Conservation (phyloP, 345 rosid genomes). For the Barbarea vulgaris region DNA sequence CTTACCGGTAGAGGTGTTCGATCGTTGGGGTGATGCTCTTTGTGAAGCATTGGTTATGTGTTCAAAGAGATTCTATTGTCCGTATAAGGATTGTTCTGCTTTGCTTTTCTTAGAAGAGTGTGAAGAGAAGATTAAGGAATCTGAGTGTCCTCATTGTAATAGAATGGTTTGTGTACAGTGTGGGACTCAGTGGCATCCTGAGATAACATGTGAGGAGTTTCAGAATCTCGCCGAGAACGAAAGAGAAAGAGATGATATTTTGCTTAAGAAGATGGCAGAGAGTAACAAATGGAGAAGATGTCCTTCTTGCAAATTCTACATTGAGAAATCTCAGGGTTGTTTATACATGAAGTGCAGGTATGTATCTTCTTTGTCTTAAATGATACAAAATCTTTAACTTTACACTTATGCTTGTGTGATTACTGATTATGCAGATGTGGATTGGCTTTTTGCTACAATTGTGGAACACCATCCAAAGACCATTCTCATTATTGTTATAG, state of each 20-base stretch:
- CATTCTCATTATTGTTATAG: slow-evolving; percentile 8
- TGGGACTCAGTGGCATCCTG: slow-evolving; percentile 58
- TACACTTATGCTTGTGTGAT: neutral
- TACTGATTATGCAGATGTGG: slow-evolving; percentile 44
- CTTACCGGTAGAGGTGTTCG: slow-evolving; percentile 24
- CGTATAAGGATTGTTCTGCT: slow-evolving; percentile 54
- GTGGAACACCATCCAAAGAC: slow-evolving; percentile 33
- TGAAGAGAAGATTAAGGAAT: slow-evolving; percentile 31
- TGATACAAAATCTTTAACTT: too few relatives aligned
- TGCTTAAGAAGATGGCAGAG: slow-evolving; percentile 53
- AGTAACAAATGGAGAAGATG: slow-evolving; percentile 53
- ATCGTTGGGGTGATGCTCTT: slow-evolving; percentile 42
- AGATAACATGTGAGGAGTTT: slow-evolving; percentile 44
- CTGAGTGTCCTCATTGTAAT: slow-evolving; percentile 51
- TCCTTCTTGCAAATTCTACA: slow-evolving; percentile 47
- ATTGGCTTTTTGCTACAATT: slow-evolving; percentile 51
- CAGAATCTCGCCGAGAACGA: slow-evolving; percentile 47
- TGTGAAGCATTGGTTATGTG: slow-evolving; percentile 52
- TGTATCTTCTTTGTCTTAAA: too few relatives aligned
- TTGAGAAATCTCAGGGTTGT: slow-evolving; percentile 53
- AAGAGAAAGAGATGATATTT: slow-evolving; percentile 47
- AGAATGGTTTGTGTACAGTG: slow-evolving; percentile 56
- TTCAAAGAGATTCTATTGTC: slow-evolving; percentile 42
- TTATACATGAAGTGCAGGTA: slow-evolving; percentile 57
- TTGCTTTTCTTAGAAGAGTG: slow-evolving; percentile 45